A percentile compares a stretch with the other conserved stretches of the same genome.
phyloP scores from a whole-genome alignment of 2,329 filamentous ascomycete species.

The Ophiostoma perfectum region DNA sequence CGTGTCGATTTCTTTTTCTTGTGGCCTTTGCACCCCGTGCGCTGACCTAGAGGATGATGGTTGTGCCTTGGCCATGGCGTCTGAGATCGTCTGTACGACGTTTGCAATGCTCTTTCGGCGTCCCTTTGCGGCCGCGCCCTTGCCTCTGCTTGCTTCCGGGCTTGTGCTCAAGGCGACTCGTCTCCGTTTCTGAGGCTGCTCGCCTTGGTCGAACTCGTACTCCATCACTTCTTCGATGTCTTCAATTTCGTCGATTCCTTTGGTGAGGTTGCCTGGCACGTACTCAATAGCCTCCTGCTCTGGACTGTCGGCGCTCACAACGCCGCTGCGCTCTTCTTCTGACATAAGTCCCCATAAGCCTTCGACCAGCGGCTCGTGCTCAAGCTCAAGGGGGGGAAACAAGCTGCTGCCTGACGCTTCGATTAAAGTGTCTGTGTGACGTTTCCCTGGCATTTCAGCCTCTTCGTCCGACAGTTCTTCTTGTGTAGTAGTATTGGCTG shows the following conservation, averaged over 20 bases:
- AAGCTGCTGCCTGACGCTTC: neutral
- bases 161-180: conserved; percentile 2
- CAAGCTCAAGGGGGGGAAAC: neutral
- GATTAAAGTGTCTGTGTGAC: too few species aligned
- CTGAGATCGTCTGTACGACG: neutral
- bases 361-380: neutral
- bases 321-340: neutral
- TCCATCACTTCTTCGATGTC: neutral
- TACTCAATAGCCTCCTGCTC: neutral
- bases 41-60: neutral
- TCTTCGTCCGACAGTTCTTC: neutral
- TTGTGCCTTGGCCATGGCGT: neutral
- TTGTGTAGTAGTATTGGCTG: neutral
- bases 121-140: neutral
- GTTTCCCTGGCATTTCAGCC: too few species aligned
- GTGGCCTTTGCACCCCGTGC: neutral
- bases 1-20: neutral
- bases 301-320: neutral
- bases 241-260: neutral
- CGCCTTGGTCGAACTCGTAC: neutral
- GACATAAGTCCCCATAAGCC: neutral
- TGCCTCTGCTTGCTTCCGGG: neutral
- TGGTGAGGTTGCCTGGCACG: neutral
- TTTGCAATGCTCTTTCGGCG: conserved; percentile 1
- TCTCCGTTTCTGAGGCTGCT: neutral